phyloP scores from a whole-genome alignment of 2,329 filamentous ascomycete species.

The Coniosporium uncinatum region DNA sequence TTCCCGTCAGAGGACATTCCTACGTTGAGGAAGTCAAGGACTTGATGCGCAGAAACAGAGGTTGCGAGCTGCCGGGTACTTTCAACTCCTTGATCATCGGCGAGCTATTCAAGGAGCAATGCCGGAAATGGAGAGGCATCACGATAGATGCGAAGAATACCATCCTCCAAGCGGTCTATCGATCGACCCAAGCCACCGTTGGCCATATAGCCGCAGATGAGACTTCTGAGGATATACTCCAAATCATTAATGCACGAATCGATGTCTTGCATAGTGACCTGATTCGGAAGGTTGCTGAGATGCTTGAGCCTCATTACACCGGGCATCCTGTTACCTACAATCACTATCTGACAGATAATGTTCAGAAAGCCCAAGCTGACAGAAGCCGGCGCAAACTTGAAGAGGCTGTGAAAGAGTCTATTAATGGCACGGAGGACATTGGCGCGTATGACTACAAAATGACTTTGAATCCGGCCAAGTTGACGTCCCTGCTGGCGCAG shows the following conservation, averaged over 20 bases:
- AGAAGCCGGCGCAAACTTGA: conserved; percentile 10
- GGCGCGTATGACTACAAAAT: background rate
- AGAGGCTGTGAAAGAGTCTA: conserved; percentile 8
- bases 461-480: conserved; percentile 6
- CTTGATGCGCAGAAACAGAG: conserved; percentile 16
- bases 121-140: background rate
- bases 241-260: conserved; percentile 3
- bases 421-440: conserved; percentile 7
- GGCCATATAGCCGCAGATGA: conserved; percentile 5
- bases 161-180: conserved; percentile 19
- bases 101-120: conserved; percentile 25
- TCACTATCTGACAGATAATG: conserved; percentile 18
- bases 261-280: conserved; percentile 4
- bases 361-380: conserved; percentile 20
- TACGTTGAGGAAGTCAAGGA: conserved; percentile 15
- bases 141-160: conserved; percentile 7
- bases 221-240: background rate
- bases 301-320: conserved; percentile 8
- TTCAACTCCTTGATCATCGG: conserved; percentile 31
- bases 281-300: conserved; percentile 8
- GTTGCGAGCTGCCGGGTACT: conserved; percentile 26
- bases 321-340: conserved; percentile 22
- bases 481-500: conserved; percentile 7
- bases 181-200: no score
- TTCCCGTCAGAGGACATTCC: conserved; percentile 11